Base-by-base conservation (phyloP, 192 early-diverging fungal species). In the Linnemannia exigua region DNA sequence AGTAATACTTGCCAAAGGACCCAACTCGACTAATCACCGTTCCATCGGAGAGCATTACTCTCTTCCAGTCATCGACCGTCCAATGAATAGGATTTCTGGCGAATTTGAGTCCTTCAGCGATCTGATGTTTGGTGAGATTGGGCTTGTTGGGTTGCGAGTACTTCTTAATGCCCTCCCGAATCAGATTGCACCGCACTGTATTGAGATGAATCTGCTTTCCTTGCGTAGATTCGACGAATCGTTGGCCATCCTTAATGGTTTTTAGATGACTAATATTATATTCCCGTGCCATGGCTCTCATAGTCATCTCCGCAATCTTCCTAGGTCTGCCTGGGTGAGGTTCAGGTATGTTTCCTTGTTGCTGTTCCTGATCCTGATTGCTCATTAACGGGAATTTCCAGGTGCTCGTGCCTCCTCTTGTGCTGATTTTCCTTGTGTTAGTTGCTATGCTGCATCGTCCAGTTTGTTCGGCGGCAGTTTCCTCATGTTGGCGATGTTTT, bases 11-110 rank as follows among this genome's bases (percentile, higher is more conserved):
- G 69, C 69, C 63, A 67, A 67, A 76, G 61, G 74, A 44, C 74
- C 74, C 74, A 1, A 67, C 9, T 6, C 5, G 35, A 67, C 74
- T 67, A 38, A 76, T 63, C 1, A 12, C 19, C n/a, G 1, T 76
- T 51, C 75, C 73, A 46, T 81, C 80, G 3, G 80, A 68, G 63
- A 73, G 75, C 51, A 81, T 67, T 5, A 81, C 73, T 20, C 14
- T 15, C 25, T 63, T 74, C 80, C 41, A 44, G 41, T 44, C 41
- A 44, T 44, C 41, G 41, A 9, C 41, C 9, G 5, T 31, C 76
- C 76, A 70, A 25, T 35, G 3, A 20, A 68, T 22, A 35, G 67
- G 66, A 4, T 15, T 41, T 63, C 48, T 69, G 5, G 67, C 67
- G 50, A 76, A 76, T 67, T 61, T 28, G 12, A 11, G 44, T 14